These are phyloP conservation scores for Breviolum minutum DNA, from an alignment of 73 alveolate genomes.

Conservation along the genomic window DNA sequence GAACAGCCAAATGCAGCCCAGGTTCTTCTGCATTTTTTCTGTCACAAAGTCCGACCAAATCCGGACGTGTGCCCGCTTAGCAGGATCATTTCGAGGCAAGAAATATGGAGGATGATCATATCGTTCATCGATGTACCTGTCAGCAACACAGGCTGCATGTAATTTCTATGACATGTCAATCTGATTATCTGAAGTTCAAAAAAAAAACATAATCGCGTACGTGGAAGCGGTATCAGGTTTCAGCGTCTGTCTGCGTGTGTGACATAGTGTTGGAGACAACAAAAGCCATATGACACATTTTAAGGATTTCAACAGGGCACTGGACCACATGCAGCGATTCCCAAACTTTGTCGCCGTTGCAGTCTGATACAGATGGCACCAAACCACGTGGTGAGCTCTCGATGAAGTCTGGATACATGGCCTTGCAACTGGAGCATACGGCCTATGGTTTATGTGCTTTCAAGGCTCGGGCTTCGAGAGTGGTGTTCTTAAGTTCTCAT, in stretches of 20 bases:
- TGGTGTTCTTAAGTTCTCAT: background rate
- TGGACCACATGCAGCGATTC: conserved; percentile 79
- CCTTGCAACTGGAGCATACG: background rate
- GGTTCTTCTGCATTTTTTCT: conserved; percentile 40
- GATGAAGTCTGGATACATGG: conserved; percentile 55
- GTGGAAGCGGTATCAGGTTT: background rate
- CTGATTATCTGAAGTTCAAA: too few species aligned
- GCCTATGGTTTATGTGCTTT: background rate
- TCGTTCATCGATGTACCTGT: conserved; percentile 73
- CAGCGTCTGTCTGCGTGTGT: background rate
- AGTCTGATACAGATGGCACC: conserved; percentile 60
- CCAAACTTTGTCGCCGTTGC: conserved; percentile 58
- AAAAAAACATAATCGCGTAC: background rate
- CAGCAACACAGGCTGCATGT: background rate
- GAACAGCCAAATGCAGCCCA: background rate
- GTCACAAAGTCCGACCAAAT: conserved; percentile 76
- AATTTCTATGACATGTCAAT: background rate
- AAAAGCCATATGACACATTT: background rate
- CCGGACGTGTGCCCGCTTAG: conserved; percentile 55
- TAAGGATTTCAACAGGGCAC: background rate
- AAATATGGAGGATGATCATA: conserved; percentile 53
- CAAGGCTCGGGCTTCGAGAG: background rate
- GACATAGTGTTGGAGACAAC: too few species aligned
- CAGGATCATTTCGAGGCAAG: conserved; percentile 38
- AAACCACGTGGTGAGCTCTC: conserved; percentile 18